Percentiles rank a stretch among this genome's conserved stretches.
Evolutionary conservation across 2,329 filamentous ascomycete genomes (phyloP).

Genomic region (Cercospora sojina): DNA sequence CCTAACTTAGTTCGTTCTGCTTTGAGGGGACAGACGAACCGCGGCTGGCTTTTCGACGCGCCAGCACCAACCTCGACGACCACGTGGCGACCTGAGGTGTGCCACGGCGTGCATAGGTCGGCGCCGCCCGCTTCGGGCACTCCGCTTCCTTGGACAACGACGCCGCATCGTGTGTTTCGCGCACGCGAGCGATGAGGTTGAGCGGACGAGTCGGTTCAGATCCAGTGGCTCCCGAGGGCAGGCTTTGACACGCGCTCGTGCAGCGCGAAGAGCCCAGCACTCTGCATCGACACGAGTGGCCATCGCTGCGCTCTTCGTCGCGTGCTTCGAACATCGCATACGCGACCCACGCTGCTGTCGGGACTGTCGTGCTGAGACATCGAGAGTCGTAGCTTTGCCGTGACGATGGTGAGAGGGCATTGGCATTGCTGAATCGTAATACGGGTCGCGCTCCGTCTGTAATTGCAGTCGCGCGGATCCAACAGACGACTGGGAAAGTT

Average conservation of each 20-base stretch:
- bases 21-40: conserved; percentile 2
- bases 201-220: background rate
- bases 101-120: background rate
- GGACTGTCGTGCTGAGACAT: background rate
- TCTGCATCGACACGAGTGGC: background rate
- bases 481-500: background rate
- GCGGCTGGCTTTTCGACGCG: conserved; percentile 2
- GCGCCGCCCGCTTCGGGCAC: background rate
- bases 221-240: background rate
- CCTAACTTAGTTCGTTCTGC: background rate
- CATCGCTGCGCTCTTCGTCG: background rate
- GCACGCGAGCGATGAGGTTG: background rate
- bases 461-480: background rate
- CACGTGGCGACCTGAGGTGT: conserved; percentile 3
- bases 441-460: background rate
- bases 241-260: background rate
- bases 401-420: background rate
- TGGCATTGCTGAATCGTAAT: background rate
- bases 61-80: conserved; percentile 2
- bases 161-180: background rate
- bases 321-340: background rate
- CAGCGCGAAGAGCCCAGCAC: background rate
- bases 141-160: background rate
- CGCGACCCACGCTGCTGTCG: background rate
- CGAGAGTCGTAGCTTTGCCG: background rate